Conservation (phyloP, 2,329 filamentous ascomycete species). For the Phaeosphaeriaceae sp. region DNA sequence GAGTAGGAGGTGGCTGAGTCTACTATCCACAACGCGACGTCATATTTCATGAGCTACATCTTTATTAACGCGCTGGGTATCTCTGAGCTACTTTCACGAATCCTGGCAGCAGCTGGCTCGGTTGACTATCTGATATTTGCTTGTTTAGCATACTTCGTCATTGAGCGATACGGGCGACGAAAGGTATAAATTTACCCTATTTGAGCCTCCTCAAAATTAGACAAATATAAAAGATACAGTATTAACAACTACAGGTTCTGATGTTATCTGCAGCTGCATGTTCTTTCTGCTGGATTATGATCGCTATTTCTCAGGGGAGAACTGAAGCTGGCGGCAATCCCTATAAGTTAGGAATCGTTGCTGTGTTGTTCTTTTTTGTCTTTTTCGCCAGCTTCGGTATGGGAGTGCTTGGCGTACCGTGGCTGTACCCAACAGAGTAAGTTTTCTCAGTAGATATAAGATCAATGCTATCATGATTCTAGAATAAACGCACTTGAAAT, state of each 20-base stretch:
- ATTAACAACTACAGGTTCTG: slow-evolving; percentile 48
- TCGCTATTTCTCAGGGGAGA: slow-evolving; percentile 53
- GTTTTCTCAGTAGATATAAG: background rate
- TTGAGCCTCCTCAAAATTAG: background rate
- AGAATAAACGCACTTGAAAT: slow-evolving; percentile 45
- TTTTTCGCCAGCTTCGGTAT: slow-evolving; percentile 46
- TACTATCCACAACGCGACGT: too few relatives aligned
- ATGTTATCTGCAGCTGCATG: slow-evolving; percentile 57
- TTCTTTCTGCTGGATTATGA: slow-evolving; percentile 57
- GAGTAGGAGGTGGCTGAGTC: too few relatives aligned
- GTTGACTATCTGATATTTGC: slow-evolving; percentile 56
- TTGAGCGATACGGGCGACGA: slow-evolving; percentile 57
- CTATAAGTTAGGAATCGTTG: slow-evolving; percentile 55
- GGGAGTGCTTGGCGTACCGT: slow-evolving; percentile 44
- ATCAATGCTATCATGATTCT: background rate
- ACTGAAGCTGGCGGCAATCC: slow-evolving; percentile 51
- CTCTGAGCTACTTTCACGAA: slow-evolving; percentile 40
- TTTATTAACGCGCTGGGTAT: slow-evolving; percentile 51
- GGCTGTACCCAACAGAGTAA: slow-evolving; percentile 44
- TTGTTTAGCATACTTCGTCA: slow-evolving; percentile 53
- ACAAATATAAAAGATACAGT: too few relatives aligned
- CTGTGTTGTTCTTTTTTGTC: slow-evolving; percentile 53
- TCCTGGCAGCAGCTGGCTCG: slow-evolving; percentile 53
- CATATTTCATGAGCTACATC: slow-evolving; percentile 52
- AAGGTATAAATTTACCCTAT: slow-evolving; percentile 22